These are phyloP conservation scores for Cyclotella cryptica DNA, from an alignment of 108 stramenopile genomes.

Conservation along the genomic window DNA sequence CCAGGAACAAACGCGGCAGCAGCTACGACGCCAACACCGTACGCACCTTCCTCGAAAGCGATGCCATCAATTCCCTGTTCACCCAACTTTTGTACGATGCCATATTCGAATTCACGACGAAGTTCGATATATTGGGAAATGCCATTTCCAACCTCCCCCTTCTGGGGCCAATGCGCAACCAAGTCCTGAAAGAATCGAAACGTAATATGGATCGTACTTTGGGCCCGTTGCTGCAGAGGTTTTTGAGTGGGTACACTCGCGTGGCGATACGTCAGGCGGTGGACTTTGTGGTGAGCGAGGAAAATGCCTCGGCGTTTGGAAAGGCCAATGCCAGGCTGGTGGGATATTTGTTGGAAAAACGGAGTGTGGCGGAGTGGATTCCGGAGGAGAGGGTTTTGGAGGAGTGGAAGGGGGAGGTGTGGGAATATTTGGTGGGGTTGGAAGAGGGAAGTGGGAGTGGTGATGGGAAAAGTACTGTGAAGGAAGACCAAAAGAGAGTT, in stretches of 20 bases:
- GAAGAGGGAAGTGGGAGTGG: constrained; percentile 24
- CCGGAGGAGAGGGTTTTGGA: constrained; percentile 43
- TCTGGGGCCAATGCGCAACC: constrained; percentile 73
- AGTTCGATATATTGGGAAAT: constrained; percentile 72
- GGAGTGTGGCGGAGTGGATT: constrained; percentile 51
- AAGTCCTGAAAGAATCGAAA: constrained; percentile 69
- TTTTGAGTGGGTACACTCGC: constrained; percentile 66
- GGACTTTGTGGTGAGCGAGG: constrained; percentile 65
- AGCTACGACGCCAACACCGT: constrained; percentile 67
- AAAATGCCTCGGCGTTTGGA: constrained; percentile 62
- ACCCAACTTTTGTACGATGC: constrained; percentile 68
- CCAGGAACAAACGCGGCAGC: constrained; percentile 19
- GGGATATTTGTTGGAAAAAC: constrained; percentile 54
- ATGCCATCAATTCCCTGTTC: constrained; percentile 70
- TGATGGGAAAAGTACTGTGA: neutral
- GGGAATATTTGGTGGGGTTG: constrained; percentile 46
- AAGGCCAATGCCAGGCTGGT: constrained; percentile 64
- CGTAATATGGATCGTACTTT: constrained; percentile 63
- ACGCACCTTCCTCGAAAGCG: constrained; percentile 61
- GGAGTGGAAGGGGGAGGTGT: constrained; percentile 50
- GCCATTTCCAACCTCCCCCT: constrained; percentile 64
- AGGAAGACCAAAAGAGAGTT: constrained; percentile 44
- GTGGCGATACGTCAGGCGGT: constrained; percentile 63
- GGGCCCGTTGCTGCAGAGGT: constrained; percentile 61
- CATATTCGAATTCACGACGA: constrained; percentile 71